Conservation (phyloP, 495 filamentous ascomycete genomes). For the Aspergillus biplanus region DNA sequence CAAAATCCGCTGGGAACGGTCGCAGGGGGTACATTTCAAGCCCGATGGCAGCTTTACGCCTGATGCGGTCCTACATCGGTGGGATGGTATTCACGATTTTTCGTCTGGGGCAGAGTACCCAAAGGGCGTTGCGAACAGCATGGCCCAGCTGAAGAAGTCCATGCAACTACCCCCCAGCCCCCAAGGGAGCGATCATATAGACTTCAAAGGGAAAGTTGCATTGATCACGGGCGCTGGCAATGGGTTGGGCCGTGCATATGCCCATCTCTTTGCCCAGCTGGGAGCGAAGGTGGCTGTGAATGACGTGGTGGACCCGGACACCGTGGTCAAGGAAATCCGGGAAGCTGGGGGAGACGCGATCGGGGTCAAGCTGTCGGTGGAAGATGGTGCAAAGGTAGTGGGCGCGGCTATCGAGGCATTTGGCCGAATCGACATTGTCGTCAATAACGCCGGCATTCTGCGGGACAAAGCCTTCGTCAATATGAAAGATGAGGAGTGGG, state of each 20-base stretch:
- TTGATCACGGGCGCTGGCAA: conserved; percentile 91
- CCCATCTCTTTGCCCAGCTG: conserved; percentile 84
- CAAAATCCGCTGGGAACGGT: conserved; percentile 94
- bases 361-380: conserved; percentile 89
- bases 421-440: conserved; percentile 88
- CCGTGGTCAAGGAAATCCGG: conserved; percentile 91
- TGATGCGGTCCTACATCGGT: conserved; percentile 83
- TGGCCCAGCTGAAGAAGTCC: conserved; percentile 83
- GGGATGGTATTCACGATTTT: conserved; percentile 87
- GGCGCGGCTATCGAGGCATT: conserved; percentile 92
- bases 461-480: conserved; percentile 97
- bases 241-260: conserved; percentile 92
- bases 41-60: conserved; percentile 82
- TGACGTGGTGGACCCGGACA: conserved; percentile 91
- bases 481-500: conserved; percentile 95
- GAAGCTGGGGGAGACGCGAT: conserved; percentile 88
- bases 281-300: conserved; percentile 94
- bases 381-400: conserved; percentile 91
- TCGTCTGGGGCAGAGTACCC: conserved; percentile 76
- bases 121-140: conserved; percentile 84
- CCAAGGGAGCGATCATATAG: conserved; percentile 65
- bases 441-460: conserved; percentile 98
- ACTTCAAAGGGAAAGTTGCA: conserved; percentile 90
- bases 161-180: conserved; percentile 71
- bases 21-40: conserved; percentile 88